phyloP scores from a whole-genome alignment of 106 monocot genomes.

The Acorus calamus region DNA sequence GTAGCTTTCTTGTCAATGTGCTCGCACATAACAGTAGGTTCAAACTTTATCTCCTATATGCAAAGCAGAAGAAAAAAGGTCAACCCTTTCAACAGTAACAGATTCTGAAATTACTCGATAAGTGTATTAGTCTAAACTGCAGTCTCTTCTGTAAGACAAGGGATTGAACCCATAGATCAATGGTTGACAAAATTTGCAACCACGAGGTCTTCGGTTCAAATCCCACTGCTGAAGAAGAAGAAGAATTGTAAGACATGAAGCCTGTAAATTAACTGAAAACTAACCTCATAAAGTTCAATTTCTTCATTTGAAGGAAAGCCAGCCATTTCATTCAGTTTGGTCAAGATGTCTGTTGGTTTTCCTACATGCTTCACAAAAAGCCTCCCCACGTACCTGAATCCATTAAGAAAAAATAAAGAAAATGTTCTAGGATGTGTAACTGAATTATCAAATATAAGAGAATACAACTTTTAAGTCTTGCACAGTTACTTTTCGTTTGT shows the following conservation, averaged over 20 bases:
- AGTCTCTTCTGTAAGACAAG: no score
- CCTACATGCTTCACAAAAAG: constrained; percentile 75
- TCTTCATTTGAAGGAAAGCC: constrained; percentile 71
- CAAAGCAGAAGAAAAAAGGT: not conserved
- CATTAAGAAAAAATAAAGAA: constrained; percentile 1
- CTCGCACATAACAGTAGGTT: constrained; percentile 95
- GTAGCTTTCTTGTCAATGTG: constrained; percentile 68
- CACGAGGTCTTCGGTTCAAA: no score
- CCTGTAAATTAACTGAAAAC: not conserved
- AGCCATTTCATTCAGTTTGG: constrained; percentile 87
- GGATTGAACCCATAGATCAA: no score
- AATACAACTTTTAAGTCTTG: not conserved
- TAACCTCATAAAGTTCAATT: constrained; percentile 92
- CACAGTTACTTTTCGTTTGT: no score
- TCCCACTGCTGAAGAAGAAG: no score
- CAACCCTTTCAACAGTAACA: not conserved
- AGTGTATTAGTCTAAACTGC: no score
- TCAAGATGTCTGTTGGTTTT: constrained; percentile 72
- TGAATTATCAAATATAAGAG: not conserved
- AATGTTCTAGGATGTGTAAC: not conserved
- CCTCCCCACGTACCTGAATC: constrained; percentile 67
- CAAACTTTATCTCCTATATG: constrained; percentile 95
- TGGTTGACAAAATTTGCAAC: no score
- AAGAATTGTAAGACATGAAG: not conserved
- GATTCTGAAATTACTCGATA: not conserved